Conservation (phyloP, 176 grass and related monocot species). For the Carex cristatella region DNA sequence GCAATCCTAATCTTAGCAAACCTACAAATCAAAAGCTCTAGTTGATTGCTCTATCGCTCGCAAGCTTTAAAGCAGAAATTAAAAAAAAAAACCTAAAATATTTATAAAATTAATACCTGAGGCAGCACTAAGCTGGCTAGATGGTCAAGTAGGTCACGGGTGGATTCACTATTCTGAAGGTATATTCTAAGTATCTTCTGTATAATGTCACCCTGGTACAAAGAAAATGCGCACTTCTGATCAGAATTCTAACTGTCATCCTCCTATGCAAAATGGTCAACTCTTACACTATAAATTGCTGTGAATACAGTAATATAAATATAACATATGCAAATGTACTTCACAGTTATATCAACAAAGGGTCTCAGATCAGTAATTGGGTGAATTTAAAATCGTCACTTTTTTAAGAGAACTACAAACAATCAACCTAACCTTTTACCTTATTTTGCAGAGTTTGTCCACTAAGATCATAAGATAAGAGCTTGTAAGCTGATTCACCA, state of each 20-base stretch:
- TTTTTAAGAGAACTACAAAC: conserved; percentile 11
- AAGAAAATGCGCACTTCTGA: conserved; percentile 19
- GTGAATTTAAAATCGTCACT: background rate
- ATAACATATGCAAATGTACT: background rate
- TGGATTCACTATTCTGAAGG: conserved; percentile 63
- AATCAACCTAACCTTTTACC: conserved; percentile 28
- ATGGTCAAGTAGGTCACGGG: conserved; percentile 57
- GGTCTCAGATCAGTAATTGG: background rate
- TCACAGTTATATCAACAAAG: background rate
- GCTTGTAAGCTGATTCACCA: conserved; percentile 52
- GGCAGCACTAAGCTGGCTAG: conserved; percentile 31
- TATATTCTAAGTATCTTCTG: conserved; percentile 80
- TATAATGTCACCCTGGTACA: conserved; percentile 57
- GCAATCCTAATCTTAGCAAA: background rate
- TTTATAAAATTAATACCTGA: conserved; percentile 32
- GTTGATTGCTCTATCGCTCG: background rate
- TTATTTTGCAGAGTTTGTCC: conserved; percentile 58
- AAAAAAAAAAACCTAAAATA: conserved; percentile 12
- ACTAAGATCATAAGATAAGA: conserved; percentile 52
- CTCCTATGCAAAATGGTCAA: background rate
- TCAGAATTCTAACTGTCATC: conserved; percentile 8
- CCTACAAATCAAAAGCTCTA: background rate
- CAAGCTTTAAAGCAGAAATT: background rate
- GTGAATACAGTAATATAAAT: background rate
- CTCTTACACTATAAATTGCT: background rate